Evolutionary conservation across 106 monocot genomes (phyloP).

Genomic region (Apostasia shenzhenica): DNA sequence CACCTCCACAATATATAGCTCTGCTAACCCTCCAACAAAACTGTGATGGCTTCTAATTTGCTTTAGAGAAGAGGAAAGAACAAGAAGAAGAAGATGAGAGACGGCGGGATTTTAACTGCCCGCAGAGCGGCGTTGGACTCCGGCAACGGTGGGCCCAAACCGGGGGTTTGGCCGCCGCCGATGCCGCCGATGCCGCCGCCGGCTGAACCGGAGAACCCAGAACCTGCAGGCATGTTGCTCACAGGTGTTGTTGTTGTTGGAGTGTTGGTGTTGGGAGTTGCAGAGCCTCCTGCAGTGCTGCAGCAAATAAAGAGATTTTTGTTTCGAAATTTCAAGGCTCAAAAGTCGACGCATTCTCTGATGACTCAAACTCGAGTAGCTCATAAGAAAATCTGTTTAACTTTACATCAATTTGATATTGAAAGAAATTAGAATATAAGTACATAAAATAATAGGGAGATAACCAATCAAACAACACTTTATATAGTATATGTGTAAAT

Average conservation of each 20-base stretch:
- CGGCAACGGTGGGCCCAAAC: neutral
- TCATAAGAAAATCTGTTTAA: no score
- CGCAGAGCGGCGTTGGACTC: neutral
- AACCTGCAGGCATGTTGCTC: neutral
- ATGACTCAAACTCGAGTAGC: no score
- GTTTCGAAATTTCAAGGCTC: no score
- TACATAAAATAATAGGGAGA: no score
- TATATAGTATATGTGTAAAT: no score
- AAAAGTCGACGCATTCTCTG: no score
- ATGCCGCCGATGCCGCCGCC: no score
- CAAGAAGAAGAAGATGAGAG: neutral
- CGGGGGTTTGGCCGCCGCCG: neutral
- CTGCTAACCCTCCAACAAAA: neutral
- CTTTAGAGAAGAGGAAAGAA: neutral
- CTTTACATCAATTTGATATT: no score
- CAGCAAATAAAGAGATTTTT: neutral
- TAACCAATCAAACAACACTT: no score
- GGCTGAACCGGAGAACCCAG: neutral
- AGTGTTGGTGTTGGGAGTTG: neutral
- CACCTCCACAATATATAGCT: neutral
- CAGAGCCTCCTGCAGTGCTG: constrained; percentile 1
- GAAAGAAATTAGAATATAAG: no score
- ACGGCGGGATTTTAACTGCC: neutral
- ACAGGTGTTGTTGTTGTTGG: neutral
- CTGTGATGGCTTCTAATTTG: neutral